Percentiles rank a stretch among this genome's conserved stretches.
Evolutionary conservation across 805 yeast species (phyloP).

Genomic region (Nakazawaea siamensis): DNA sequence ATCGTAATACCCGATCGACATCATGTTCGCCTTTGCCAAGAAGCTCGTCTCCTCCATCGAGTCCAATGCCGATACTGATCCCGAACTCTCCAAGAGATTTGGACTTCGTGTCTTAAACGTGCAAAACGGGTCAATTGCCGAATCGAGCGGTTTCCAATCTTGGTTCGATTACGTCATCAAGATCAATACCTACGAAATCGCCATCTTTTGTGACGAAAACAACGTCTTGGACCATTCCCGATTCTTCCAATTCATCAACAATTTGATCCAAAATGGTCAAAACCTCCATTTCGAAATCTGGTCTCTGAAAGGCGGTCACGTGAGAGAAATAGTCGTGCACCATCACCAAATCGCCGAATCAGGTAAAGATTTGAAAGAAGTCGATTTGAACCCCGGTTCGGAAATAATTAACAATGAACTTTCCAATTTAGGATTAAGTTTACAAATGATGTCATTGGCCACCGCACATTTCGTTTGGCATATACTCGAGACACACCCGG

Average conservation of each 20-base stretch:
- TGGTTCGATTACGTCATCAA: constrained; percentile 87
- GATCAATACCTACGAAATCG: constrained; percentile 60
- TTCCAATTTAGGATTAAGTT: constrained; percentile 50
- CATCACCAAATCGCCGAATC: not conserved
- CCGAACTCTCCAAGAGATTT: too few relatives aligned
- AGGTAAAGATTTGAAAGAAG: constrained; percentile 18
- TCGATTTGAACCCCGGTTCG: constrained; percentile 15
- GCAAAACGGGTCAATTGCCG: constrained; percentile 35
- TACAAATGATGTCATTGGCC: constrained; percentile 71
- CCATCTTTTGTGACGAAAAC: constrained; percentile 14
- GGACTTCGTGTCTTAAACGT: constrained; percentile 58
- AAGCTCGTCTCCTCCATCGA: constrained; percentile 50
- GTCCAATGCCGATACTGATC: constrained; percentile 20
- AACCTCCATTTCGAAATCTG: constrained; percentile 56
- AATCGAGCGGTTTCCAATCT: constrained; percentile 56
- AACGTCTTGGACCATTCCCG: constrained; percentile 10
- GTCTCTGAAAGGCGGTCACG: constrained; percentile 79
- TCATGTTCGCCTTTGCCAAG: constrained; percentile 60
- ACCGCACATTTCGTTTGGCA: constrained; percentile 86
- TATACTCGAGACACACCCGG: constrained; percentile 61
- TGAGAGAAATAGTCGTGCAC: constrained; percentile 31
- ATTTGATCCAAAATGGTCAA: constrained; percentile 12
- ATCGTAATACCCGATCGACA: not conserved
- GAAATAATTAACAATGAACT: constrained; percentile 23
- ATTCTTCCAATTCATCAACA: constrained; percentile 9